Evolutionary conservation across 1,284 basidiomycete species (phyloP).

Genomic region (Testicularia cyperi): DNA sequence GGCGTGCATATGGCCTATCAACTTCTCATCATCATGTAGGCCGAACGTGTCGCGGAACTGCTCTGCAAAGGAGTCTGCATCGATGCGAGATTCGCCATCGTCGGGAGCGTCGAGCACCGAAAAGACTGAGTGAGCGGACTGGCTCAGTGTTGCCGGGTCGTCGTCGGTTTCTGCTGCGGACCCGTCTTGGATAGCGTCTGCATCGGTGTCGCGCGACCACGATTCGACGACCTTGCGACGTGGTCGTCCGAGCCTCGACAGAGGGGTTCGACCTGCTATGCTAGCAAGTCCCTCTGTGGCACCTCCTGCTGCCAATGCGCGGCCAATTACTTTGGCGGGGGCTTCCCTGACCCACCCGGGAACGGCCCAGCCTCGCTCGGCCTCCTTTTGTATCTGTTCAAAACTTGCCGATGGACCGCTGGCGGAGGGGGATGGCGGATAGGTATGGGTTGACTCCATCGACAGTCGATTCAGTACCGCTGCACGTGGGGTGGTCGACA

Average conservation of each 20-base stretch:
- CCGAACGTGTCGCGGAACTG: conserved; percentile 40
- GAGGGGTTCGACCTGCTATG: not conserved
- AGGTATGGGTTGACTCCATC: conserved; percentile 24
- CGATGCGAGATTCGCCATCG: conserved; percentile 2
- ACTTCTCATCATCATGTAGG: conserved; percentile 27
- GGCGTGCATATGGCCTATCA: conserved; percentile 38
- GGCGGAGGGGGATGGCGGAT: conserved; percentile 31
- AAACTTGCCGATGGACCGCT: conserved; percentile 22
- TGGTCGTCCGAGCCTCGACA: not conserved
- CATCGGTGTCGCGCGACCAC: conserved; percentile 19
- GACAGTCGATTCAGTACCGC: conserved; percentile 20
- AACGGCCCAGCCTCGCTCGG: conserved; percentile 35
- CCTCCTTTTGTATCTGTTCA: conserved; percentile 27
- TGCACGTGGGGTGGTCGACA: conserved; percentile 25
- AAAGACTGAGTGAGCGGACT: conserved; percentile 26
- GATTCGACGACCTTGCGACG: conserved; percentile 31
- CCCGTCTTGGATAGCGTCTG: conserved; percentile 9
- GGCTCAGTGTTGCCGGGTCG: conserved; percentile 14
- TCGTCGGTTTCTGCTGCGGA: conserved; percentile 25
- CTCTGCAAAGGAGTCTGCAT: conserved; percentile 5
- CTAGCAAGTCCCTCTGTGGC: not conserved
- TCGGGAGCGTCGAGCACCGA: conserved; percentile 33
- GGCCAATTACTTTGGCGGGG: conserved; percentile 21
- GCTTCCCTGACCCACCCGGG: conserved; percentile 36
- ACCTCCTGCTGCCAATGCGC: not conserved